Percentiles rank a stretch among this genome's conserved stretches.
phyloP scores from a whole-genome alignment of 805 yeast species.

The Myxozyma vanderwaltii region DNA sequence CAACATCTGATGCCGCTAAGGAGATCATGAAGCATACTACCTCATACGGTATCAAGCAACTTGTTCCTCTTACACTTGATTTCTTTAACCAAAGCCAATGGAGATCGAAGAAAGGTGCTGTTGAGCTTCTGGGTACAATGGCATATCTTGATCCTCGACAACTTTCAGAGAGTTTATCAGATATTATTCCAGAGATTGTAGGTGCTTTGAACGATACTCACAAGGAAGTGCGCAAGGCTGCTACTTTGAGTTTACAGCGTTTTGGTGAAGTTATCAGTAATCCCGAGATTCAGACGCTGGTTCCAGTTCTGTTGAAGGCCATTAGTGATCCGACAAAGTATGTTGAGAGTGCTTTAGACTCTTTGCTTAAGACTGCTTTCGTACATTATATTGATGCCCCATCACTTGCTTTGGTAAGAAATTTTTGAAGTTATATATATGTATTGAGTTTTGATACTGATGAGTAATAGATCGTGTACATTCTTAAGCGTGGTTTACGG shows the following conservation, averaged over 20 bases:
- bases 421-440: background rate
- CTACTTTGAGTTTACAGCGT: conserved; percentile 80
- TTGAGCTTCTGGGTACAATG: conserved; percentile 94
- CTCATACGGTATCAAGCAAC: conserved; percentile 83
- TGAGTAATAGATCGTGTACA: conserved; percentile 58
- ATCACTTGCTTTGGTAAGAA: conserved; percentile 77
- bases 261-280: conserved; percentile 97
- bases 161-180: conserved; percentile 81
- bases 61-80: conserved; percentile 87
- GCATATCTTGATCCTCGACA: conserved; percentile 96
- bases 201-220: conserved; percentile 93
- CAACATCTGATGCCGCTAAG: conserved; percentile 84
- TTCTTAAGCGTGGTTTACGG: conserved; percentile 90
- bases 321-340: conserved; percentile 93
- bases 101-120: conserved; percentile 97
- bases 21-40: conserved; percentile 89
- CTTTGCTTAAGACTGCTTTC: conserved; percentile 84
- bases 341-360: conserved; percentile 85
- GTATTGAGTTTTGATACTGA: background rate
- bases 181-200: conserved; percentile 94
- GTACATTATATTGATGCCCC: conserved; percentile 99
- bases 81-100: conserved; percentile 87
- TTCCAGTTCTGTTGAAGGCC: conserved; percentile 83
- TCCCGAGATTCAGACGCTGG: conserved; percentile 93
- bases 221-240: conserved; percentile 95